phyloP scores from a whole-genome alignment of 176 grass and related monocot genomes.

The Juncus inflexus region DNA sequence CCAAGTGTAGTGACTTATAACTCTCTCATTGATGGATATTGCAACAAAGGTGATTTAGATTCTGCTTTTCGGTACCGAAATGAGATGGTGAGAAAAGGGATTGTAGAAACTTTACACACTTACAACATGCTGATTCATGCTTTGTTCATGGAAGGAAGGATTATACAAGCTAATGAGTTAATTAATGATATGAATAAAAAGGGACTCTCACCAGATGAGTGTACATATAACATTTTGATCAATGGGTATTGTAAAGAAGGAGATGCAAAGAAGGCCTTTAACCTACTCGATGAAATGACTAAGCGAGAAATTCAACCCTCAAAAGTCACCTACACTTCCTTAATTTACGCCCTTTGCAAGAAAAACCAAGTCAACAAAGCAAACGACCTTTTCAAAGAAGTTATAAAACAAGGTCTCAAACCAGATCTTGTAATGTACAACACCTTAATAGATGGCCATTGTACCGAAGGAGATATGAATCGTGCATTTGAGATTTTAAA shows the following conservation, averaged over 20 bases:
- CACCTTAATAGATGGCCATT: constrained; percentile 58
- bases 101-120: constrained; percentile 43
- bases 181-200: constrained; percentile 47
- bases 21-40: constrained; percentile 43
- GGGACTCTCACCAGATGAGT: constrained; percentile 38
- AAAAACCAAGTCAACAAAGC: constrained; percentile 37
- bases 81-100: constrained; percentile 39
- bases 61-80: constrained; percentile 33
- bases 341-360: constrained; percentile 59
- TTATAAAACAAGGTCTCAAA: constrained; percentile 43
- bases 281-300: constrained; percentile 45
- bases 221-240: constrained; percentile 71
- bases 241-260: constrained; percentile 67
- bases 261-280: constrained; percentile 51
- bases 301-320: constrained; percentile 41
- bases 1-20: constrained; percentile 50
- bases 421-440: constrained; percentile 65
- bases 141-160: constrained; percentile 52
- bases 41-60: constrained; percentile 36
- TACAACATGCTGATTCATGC: constrained; percentile 58
- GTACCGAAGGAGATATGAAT: constrained; percentile 32
- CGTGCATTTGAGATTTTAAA: constrained; percentile 41
- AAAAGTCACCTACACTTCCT: constrained; percentile 48
- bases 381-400: constrained; percentile 45
- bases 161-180: constrained; percentile 29